phyloP scores from a whole-genome alignment of 2,329 filamentous ascomycete genomes.

The Cladosporium sp. region DNA sequence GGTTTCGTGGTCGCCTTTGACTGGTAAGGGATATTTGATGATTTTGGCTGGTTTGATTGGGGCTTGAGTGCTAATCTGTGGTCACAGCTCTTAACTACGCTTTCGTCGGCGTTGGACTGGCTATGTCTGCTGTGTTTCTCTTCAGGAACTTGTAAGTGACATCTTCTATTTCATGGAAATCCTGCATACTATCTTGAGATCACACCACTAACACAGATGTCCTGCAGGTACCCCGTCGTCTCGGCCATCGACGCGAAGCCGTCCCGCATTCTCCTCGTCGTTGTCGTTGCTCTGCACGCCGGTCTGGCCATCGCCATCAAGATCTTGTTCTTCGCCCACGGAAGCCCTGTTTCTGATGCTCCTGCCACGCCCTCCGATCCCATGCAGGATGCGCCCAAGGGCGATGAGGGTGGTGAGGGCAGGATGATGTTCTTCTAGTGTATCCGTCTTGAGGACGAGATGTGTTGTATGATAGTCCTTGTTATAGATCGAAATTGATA shows the following conservation, averaged over 20 bases:
- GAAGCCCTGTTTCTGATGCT: conserved; percentile 9
- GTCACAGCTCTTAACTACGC: conserved; percentile 74
- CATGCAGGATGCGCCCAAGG: conserved; percentile 12
- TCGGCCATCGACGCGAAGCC: conserved; percentile 90
- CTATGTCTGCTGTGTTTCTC: conserved; percentile 75
- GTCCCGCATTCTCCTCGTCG: conserved; percentile 78
- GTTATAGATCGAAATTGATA: no score
- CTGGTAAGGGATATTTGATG: conserved; percentile 38
- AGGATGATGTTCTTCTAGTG: conserved; percentile 4
- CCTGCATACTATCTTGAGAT: background rate
- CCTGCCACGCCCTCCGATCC: conserved; percentile 10
- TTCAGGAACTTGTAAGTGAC: conserved; percentile 75
- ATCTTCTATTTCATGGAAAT: background rate
- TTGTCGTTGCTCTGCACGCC: conserved; percentile 81
- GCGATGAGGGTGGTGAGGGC: background rate
- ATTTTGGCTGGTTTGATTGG: background rate
- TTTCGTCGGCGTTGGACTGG: conserved; percentile 85
- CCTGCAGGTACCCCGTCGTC: conserved; percentile 63
- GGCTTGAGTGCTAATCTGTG: conserved; percentile 14
- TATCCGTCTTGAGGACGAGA: no score
- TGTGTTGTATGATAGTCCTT: no score
- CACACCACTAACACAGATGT: conserved; percentile 6
- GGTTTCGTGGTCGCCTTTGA: conserved; percentile 83
- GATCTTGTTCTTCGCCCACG: conserved; percentile 84
- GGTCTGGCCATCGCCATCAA: conserved; percentile 94